phyloP scores from a whole-genome alignment of 2,329 filamentous ascomycete species.

The Didymella pomorum region DNA sequence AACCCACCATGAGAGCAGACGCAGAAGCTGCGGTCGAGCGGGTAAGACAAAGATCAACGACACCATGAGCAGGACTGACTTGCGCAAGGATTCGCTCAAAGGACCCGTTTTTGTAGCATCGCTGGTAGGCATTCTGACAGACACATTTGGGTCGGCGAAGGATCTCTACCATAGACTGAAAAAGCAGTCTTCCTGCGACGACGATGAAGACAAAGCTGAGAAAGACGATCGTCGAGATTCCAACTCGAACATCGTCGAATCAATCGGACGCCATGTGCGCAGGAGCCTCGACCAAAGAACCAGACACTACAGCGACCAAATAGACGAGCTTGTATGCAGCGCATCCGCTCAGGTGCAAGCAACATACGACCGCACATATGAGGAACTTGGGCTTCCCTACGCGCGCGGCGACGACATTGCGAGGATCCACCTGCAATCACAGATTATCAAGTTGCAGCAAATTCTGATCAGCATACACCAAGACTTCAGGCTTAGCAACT shows the following conservation, averaged over 20 bases:
- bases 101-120: conserved; percentile 41
- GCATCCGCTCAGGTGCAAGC: conserved; percentile 35
- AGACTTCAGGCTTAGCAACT: conserved; percentile 36
- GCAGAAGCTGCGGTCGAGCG: conserved; percentile 3
- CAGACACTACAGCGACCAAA: conserved; percentile 34
- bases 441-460: conserved; percentile 45
- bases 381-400: conserved; percentile 41
- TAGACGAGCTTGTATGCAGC: conserved; percentile 40
- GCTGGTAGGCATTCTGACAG: conserved; percentile 41
- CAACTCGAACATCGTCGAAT: conserved; percentile 24
- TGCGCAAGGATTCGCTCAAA: conserved; percentile 30
- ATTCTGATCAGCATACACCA: conserved; percentile 41
- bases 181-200: conserved; percentile 30
- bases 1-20: conserved; percentile 1
- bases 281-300: conserved; percentile 25
- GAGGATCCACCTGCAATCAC: conserved; percentile 42
- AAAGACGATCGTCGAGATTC: conserved; percentile 27
- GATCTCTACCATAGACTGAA: conserved; percentile 45
- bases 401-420: conserved; percentile 44
- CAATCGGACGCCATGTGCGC: conserved; percentile 19
- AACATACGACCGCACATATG: conserved; percentile 43
- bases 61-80: neutral
- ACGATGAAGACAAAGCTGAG: conserved; percentile 17
- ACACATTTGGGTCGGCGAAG: conserved; percentile 42
- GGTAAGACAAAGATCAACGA: neutral